Evolutionary conservation across 1,284 basidiomycete genomes (phyloP).

Genomic region (Cystobasidium slooffiae): DNA sequence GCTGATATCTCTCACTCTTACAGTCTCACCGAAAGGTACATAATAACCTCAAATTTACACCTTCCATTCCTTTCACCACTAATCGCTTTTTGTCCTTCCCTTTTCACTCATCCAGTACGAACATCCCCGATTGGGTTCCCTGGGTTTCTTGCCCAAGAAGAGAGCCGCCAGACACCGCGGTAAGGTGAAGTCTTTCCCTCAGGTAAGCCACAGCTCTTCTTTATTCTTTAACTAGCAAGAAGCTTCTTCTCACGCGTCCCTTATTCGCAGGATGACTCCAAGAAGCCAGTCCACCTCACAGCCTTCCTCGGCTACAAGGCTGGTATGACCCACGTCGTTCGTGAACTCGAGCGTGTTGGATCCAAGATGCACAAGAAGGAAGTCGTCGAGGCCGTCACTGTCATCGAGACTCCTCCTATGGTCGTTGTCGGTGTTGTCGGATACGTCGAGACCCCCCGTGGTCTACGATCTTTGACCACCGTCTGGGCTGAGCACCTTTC

Average conservation of each 20-base stretch:
- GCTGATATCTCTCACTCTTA: background rate
- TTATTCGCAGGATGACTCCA: slow-evolving; percentile 85
- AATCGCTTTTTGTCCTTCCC: background rate
- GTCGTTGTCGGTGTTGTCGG: slow-evolving; percentile 98
- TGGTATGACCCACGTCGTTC: slow-evolving; percentile 99
- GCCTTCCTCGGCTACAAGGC: slow-evolving; percentile 99
- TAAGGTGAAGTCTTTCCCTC: slow-evolving; percentile 98
- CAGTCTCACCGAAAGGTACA: slow-evolving; percentile 35
- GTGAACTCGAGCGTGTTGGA: slow-evolving; percentile 98
- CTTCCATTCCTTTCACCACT: background rate
- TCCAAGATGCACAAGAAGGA: slow-evolving; percentile 99
- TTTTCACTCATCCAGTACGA: slow-evolving; percentile 69
- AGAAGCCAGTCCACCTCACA: slow-evolving; percentile 98
- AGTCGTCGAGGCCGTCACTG: slow-evolving; percentile 95
- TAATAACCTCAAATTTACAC: background rate
- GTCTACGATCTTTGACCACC: slow-evolving; percentile 80
- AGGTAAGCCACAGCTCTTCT: slow-evolving; percentile 62
- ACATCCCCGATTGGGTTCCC: slow-evolving; percentile 91
- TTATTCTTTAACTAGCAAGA: background rate
- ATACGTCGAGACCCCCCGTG: slow-evolving; percentile 99
- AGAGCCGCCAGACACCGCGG: slow-evolving; percentile 93
- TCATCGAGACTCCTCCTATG: slow-evolving; percentile 97
- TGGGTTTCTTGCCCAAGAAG: slow-evolving; percentile 87
- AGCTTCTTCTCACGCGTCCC: background rate
- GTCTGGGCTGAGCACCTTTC: slow-evolving; percentile 70